Evolutionary conservation across 1,139 yeast species (phyloP).

Genomic region (Yamadazyma epiphylla): DNA sequence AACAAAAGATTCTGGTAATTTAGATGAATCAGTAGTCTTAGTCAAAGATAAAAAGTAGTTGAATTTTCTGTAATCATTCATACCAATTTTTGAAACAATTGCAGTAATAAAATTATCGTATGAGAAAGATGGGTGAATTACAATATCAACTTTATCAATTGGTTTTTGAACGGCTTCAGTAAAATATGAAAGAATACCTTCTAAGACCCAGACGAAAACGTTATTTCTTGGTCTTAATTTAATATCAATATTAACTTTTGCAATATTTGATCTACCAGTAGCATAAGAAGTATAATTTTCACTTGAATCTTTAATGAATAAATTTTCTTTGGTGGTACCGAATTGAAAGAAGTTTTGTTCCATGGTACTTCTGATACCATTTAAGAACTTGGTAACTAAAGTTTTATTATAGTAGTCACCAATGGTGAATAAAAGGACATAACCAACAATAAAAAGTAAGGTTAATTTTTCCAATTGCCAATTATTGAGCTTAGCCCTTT

Average conservation of each 20-base stretch:
- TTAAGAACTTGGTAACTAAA: constrained; percentile 49
- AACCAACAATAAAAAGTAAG: constrained; percentile 43
- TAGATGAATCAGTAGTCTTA: constrained; percentile 66
- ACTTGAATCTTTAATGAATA: constrained; percentile 64
- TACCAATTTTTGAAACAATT: constrained; percentile 77
- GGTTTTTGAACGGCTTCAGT: constrained; percentile 47
- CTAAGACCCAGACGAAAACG: constrained; percentile 58
- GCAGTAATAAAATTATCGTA: constrained; percentile 74
- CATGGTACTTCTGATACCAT: constrained; percentile 44
- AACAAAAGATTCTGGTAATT: constrained; percentile 71
- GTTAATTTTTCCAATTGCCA: constrained; percentile 75
- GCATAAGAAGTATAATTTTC: constrained; percentile 78
- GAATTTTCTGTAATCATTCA: constrained; percentile 72
- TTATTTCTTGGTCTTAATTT: constrained; percentile 80
- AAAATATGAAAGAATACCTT: constrained; percentile 54
- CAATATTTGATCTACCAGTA: constrained; percentile 80
- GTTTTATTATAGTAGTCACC: constrained; percentile 61
- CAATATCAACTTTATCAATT: constrained; percentile 59
- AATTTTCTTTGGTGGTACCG: constrained; percentile 55
- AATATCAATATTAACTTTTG: constrained; percentile 57
- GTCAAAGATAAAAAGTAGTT: constrained; percentile 84
- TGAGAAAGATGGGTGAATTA: constrained; percentile 56
- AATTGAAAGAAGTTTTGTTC: constrained; percentile 72
- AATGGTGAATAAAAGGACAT: constrained; percentile 44
- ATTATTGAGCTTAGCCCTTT: constrained; percentile 54